Percentiles rank a stretch among this genome's conserved stretches.
Conservation (phyloP, 805 yeast genomes). For the Barnettozyma pratensis region DNA sequence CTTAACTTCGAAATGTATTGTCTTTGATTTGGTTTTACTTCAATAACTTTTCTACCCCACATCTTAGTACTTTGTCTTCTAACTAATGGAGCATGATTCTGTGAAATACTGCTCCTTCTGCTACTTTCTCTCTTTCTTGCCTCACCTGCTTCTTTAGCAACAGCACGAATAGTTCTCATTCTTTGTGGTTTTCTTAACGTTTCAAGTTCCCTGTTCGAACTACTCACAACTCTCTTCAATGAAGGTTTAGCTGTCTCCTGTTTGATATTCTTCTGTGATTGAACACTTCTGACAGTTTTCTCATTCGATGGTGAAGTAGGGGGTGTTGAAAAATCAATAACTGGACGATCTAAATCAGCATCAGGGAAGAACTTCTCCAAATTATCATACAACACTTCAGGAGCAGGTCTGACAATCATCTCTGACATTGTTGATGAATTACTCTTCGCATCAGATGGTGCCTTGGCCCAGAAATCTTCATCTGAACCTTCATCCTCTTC, state of each 20-base stretch:
- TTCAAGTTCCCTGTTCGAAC: conserved; percentile 15
- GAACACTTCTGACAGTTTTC: neutral
- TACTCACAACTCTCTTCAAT: conserved; percentile 19
- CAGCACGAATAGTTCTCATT: conserved; percentile 88
- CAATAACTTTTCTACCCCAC: conserved; percentile 96
- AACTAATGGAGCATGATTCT: conserved; percentile 33
- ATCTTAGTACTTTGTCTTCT: conserved; percentile 84
- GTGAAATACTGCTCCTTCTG: conserved; percentile 10
- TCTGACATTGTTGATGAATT: conserved; percentile 28
- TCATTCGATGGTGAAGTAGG: conserved; percentile 45
- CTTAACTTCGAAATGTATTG: conserved; percentile 58
- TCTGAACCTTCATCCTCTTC: conserved; percentile 39
- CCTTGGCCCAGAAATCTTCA: conserved; percentile 58
- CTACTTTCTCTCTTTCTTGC: conserved; percentile 40
- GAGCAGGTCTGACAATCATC: conserved; percentile 88
- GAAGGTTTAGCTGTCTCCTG: conserved; percentile 3
- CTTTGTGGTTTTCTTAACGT: conserved; percentile 40
- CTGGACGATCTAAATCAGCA: conserved; percentile 88
- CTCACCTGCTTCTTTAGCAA: conserved; percentile 85
- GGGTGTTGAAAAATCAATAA: conserved; percentile 65
- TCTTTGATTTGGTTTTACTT: conserved; percentile 71
- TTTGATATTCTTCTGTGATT: neutral
- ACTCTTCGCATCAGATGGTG: conserved; percentile 24
- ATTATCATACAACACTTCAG: conserved; percentile 88
- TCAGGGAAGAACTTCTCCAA: conserved; percentile 89